Evolutionary conservation across 2,329 filamentous ascomycete species (phyloP).

Genomic region (Xylaria sp.): DNA sequence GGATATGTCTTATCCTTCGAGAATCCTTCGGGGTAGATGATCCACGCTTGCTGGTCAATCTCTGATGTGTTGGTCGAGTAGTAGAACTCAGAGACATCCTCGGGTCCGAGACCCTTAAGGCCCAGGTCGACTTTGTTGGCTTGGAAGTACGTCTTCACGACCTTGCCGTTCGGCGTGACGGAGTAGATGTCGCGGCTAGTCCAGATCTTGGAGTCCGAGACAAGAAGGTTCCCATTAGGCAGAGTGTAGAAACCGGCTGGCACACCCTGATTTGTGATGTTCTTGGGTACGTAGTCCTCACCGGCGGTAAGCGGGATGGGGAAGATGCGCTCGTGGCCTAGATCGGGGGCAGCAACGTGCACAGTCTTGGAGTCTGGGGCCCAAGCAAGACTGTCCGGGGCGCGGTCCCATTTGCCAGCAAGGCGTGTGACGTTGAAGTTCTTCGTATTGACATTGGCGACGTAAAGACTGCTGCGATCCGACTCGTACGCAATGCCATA

Average conservation of each 20-base stretch:
- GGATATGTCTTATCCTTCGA: slow-evolving; percentile 60
- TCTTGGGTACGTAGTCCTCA: slow-evolving; percentile 48
- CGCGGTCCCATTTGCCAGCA: slow-evolving; percentile 50
- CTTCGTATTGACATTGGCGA: slow-evolving; percentile 59
- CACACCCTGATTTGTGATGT: slow-evolving; percentile 51
- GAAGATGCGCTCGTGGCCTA: slow-evolving; percentile 49
- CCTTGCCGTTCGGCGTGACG: slow-evolving; percentile 45
- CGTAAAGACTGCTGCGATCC: slow-evolving; percentile 51
- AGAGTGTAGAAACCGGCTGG: slow-evolving; percentile 47
- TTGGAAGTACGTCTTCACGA: slow-evolving; percentile 50
- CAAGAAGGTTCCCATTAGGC: slow-evolving; percentile 46
- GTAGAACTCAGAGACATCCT: slow-evolving; percentile 52
- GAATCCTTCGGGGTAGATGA: slow-evolving; percentile 50
- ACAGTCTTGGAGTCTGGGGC: slow-evolving; percentile 46
- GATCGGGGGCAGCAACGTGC: slow-evolving; percentile 48
- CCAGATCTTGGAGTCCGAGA: slow-evolving; percentile 53
- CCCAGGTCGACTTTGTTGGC: slow-evolving; percentile 52
- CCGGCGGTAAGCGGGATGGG: slow-evolving; percentile 47
- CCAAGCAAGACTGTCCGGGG: slow-evolving; percentile 47
- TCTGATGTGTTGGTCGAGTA: slow-evolving; percentile 51
- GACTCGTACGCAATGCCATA: slow-evolving; percentile 68
- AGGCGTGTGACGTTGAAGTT: slow-evolving; percentile 54
- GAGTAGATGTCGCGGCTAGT: slow-evolving; percentile 51
- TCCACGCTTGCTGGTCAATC: slow-evolving; percentile 50
- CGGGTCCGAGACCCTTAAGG: slow-evolving; percentile 49